Evolutionary conservation across 2,329 filamentous ascomycete genomes (phyloP), one percentile per base, ranked within the genome.

Genomic region (Zasmidium citrigriseum): DNA sequence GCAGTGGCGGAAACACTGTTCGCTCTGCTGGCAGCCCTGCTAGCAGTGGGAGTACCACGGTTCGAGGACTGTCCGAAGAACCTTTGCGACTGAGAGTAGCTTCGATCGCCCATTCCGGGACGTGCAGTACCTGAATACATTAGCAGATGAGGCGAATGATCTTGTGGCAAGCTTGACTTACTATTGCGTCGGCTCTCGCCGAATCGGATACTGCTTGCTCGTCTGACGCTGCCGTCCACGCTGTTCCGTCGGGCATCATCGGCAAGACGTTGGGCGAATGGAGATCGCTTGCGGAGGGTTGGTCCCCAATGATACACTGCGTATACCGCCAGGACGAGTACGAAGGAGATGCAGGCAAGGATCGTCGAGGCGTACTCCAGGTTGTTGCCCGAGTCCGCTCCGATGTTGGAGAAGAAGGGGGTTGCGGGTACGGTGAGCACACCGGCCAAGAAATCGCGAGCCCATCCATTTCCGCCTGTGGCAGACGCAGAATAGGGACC

Each of bases 391-490:
- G 50, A 62, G 21, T 56, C 50, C 2, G 57, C 58, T n/a, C 71
- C 71, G 27, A 75, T 74, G 64, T 75, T 80, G 18, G 73, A 62
- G 68, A 82, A 84, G 63, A 83, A 83, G 0, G 89, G 88, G 0
- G 84, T 84, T 0, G 88, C 86, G 1, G 87, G 87, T 25, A 90
- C 80, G 1, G 88, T 89, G 1, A 90, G 81, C 2, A 90, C 81
- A 75, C 89, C 89, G 1, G 89, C 89, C 0, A 91, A 77, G 75
- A 91, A 89, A 68, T 92, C 89, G 65, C 89, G 82, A 1, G 88
- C 81, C 77, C 88, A 90, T 1, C 89, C 89, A 64, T 91, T 91
- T 27, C 89, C 89, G 48, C 89, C 89, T 0, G 89, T 91, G 1
- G 89, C 89, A 0, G 87, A 90, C 1, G 89, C 88, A 1, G 87